phyloP scores from a whole-genome alignment of 1,139 yeast genomes.

The Candida sp. region DNA sequence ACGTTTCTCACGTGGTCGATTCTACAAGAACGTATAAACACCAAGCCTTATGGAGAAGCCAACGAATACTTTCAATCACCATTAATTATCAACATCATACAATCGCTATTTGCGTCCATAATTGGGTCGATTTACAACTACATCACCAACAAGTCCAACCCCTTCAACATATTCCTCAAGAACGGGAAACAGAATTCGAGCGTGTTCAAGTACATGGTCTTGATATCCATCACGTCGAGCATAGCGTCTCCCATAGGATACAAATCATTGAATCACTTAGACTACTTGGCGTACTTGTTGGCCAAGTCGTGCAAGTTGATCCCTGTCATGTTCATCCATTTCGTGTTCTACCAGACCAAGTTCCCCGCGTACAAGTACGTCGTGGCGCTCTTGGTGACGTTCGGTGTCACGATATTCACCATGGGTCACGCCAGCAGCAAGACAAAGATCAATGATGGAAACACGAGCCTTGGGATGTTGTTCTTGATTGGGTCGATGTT shows the following conservation, averaged over 20 bases:
- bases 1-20: conserved; percentile 93
- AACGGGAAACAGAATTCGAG: conserved; percentile 22
- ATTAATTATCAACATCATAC: conserved; percentile 72
- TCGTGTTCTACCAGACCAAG: conserved; percentile 68
- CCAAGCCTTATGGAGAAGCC: conserved; percentile 69
- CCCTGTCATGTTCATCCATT: conserved; percentile 89
- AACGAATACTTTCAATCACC: conserved; percentile 68
- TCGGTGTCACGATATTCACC: conserved; percentile 85
- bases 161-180: conserved; percentile 32
- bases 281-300: conserved; percentile 79
- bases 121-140: conserved; percentile 68
- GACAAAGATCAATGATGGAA: conserved; percentile 39
- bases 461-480: conserved; percentile 57
- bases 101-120: conserved; percentile 71
- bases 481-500: conserved; percentile 68
- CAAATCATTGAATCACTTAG: conserved; percentile 79
- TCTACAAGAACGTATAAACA: conserved; percentile 85
- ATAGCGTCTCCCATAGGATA: conserved; percentile 83
- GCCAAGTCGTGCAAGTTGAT: conserved; percentile 94
- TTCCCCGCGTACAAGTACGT: conserved; percentile 80
- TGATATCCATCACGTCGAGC: conserved; percentile 81
- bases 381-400: conserved; percentile 77
- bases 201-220: conserved; percentile 46
- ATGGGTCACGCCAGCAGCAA: conserved; percentile 34
- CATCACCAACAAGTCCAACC: conserved; percentile 32